These are phyloP conservation scores for Gonium pectorale DNA, from an alignment of 139 green algal genomes.

Conservation along the genomic window DNA sequence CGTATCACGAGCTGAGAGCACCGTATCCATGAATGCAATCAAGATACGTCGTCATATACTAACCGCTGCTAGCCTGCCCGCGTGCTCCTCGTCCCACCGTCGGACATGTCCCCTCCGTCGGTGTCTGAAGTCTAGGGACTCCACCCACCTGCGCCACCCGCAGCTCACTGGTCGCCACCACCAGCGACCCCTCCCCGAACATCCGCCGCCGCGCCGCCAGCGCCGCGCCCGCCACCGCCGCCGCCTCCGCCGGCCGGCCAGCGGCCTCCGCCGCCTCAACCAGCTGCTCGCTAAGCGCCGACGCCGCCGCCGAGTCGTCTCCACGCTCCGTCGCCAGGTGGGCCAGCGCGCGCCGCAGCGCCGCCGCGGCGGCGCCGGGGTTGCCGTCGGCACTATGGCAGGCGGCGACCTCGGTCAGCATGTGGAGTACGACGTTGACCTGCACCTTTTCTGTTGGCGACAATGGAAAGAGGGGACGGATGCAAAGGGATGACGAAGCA, in stretches of 20 bases:
- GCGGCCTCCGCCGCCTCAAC: neutral
- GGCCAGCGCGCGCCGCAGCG: conserved; percentile 32
- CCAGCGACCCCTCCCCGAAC: conserved; percentile 28
- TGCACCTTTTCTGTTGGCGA: conserved; percentile 52
- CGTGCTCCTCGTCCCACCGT: no score
- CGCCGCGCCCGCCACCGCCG: conserved; percentile 20
- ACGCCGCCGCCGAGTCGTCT: conserved; percentile 22
- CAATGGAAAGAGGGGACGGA: neutral
- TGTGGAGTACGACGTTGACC: conserved; percentile 43
- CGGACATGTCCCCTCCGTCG: no score
- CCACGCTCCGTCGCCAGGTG: conserved; percentile 48
- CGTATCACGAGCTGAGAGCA: no score
- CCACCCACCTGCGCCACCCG: conserved; percentile 12
- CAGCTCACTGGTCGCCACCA: conserved; percentile 26
- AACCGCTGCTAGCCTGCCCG: no score
- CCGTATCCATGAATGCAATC: no score
- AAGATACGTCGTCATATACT: no score
- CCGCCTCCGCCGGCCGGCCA: conserved; percentile 7
- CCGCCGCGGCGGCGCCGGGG: neutral
- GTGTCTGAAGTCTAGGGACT: no score
- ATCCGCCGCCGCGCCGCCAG: conserved; percentile 22
- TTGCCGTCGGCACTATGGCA: conserved; percentile 17
- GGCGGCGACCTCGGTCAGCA: conserved; percentile 36
- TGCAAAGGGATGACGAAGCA: no score
- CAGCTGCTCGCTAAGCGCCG: conserved; percentile 27